Evolutionary conservation across 768 basidiomycete species (phyloP).

Genomic region (Rhizopogon sp.): DNA sequence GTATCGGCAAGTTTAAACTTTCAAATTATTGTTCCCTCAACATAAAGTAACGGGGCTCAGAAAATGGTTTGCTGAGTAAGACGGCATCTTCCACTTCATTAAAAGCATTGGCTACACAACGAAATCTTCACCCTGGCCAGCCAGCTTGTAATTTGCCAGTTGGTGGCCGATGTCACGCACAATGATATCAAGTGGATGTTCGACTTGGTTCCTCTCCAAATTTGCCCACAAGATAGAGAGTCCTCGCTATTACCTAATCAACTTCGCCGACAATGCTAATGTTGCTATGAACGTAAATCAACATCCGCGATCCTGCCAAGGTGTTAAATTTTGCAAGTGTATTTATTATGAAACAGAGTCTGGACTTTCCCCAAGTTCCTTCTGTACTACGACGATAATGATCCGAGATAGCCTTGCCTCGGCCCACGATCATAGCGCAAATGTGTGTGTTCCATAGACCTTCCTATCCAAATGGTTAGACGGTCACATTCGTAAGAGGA

Average conservation of each 20-base stretch:
- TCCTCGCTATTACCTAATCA: too few species aligned
- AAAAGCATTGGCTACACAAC: background rate
- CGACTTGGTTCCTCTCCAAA: too few species aligned
- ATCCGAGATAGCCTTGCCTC: background rate
- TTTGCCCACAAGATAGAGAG: too few species aligned
- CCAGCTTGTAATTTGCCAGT: too few species aligned
- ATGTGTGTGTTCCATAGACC: background rate
- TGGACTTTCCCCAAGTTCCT: too few species aligned
- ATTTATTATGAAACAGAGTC: too few species aligned
- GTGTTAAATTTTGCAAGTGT: too few species aligned
- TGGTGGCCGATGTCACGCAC: background rate
- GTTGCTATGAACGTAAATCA: too few species aligned
- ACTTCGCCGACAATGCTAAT: too few species aligned
- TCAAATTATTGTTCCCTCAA: conserved; percentile 10
- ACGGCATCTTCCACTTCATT: conserved; percentile 22
- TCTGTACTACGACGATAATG: background rate
- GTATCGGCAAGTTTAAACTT: background rate
- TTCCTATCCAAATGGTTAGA: background rate
- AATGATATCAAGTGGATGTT: background rate
- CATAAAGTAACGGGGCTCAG: conserved; percentile 7
- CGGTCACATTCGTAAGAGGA: background rate
- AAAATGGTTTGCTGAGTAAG: conserved; percentile 24
- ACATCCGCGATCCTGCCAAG: too few species aligned
- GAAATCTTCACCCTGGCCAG: background rate
- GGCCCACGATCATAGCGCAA: background rate